Base-by-base conservation (phyloP, 305 asterid genomes). In the Withania somnifera region DNA sequence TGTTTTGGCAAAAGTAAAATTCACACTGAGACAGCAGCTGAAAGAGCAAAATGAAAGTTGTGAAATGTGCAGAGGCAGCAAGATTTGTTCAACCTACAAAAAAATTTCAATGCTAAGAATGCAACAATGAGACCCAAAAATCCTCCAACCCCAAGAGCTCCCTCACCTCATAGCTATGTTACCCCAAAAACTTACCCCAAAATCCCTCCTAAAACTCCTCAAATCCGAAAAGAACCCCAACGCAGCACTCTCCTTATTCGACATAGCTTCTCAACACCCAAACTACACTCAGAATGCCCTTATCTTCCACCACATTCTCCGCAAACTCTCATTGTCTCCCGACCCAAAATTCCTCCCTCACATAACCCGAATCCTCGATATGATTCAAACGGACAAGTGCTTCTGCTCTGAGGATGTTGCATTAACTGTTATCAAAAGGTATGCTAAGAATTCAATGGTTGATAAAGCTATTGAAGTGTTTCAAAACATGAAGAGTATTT, bases 301-400 rank as follows among this genome's bases (percentile, higher is more conserved):
- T 53, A 92, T 89, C 79, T 93, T 88, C 89, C 88, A 90, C 86
- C 95, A 92, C 87, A 86, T 94, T 82, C 97, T 94, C 88, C 94
- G 87, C 85, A 97, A 97, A 77, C 88, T 94, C 86, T 89, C 94
- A 78, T 1, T 36, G 1, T 86, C 97, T 63, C 28, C 81, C 8
- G 87, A 86, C 84, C 86, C 87, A 8, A 87, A 84, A 51, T 79
- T 87, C 87, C 75, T 89, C n/a, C 87, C 88, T 4, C 86, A 84
- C 83, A 20, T 87, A 58, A 22, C 87, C 83, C 89, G 89, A 77
- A 84, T 95, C 68, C 87, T 92, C 13, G 88, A 90, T 28, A 86
- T 89, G 77, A 92, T 95, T 51, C 90, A 84, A 42, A 56, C 85
- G 81, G 94, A 86, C 83, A 87, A 89, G 77, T 86, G 90, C 84